Evolutionary conservation across 2,329 filamentous ascomycete genomes (phyloP), one percentile per base, ranked within the genome.

Genomic region (Lecanicillium sp.): DNA sequence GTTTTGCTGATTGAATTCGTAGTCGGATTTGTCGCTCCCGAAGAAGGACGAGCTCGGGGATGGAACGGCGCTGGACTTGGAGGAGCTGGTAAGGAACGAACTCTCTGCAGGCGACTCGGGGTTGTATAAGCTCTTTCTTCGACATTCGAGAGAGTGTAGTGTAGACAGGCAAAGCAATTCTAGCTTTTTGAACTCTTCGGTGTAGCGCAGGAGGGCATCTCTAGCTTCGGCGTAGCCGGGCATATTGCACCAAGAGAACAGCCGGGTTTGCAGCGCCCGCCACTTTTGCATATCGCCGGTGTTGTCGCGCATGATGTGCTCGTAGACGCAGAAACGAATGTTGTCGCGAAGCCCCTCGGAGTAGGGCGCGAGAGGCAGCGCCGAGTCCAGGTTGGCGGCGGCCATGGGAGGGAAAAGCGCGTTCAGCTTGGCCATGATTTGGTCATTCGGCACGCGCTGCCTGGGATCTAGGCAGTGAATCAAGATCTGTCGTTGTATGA

Each of bases 321-420:
- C 59, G 32, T 62, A 67, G 1, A 68, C 52, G 8, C 57, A 58
- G 33, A 68, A 65, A 4, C 66, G 58, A 37, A 68, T 58, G 45
- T 58, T 67, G 15, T 63, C 62, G 2, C 62, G 60, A n/a, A 67
- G 52, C 1, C 60, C 58, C 2, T 54, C 41, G 0, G 65, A 60
- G 48, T 60, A 62, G 1, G 64, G 62, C 10, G 55, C 55, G 7
- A 60, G 54, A 15, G 62, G 56, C 4, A 56, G 8, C 24, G 61
- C 58, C 3, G 61, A 52, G 2, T 49, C 44, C 14, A 54, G 43
- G 27, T 54, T 49, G 15, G 60, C 50, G 10, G 60, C 49, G 8
- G 55, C 44, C 9, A 53, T 46, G 1, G 64, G 49, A 1, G 66
- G 63, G 27, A 68, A 64, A 17, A 69, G 52, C 5, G 66, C 58